Base-by-base conservation (phyloP, 139 green algal species). In the Tetradesmus obliquus region DNA sequence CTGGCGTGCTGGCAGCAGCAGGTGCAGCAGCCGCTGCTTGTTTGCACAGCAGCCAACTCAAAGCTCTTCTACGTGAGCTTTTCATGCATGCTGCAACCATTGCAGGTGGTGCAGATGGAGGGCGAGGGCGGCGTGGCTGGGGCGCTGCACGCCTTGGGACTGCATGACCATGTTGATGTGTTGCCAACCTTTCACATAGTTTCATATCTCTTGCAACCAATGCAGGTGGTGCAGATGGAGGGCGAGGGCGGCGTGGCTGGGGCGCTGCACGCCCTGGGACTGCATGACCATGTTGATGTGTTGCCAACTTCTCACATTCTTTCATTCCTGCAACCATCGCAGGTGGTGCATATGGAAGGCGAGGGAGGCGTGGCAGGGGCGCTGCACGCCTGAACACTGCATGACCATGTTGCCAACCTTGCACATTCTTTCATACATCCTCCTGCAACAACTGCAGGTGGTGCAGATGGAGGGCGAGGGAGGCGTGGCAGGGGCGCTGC, bases 401-500 rank as follows among this genome's bases (percentile, higher is more conserved):
- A 19, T 57, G n/a, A 4, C 2, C 79, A 84, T 57, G 79, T 45
- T 45, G 32, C 32, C 32, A 45, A 79, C 69, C 19, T 19, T 19
- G 19, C 17, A 19, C 69, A 79, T 79, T 17, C 19, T 19, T 19
- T 79, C 32, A 45, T 45, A 45, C 32, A 45, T 45, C 32, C 24
- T 54, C 13, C 79, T 84, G 32, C 79, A 84, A 13, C 24, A 2
- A 54, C 32, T 84, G 51, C 57, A 89, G 84, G 60, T 79, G 7
- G 53, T 89, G 3, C 90, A 96, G 84, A 96, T 96, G 94, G 93
- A 96, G 84, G 90, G 66, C 13, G 94, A 96, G 87, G 93, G 88
- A 1, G 94, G 94, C 66, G 93, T 92, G 10, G 91, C 94, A n/a
- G 94, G 93, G 53, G 94, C 93, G 1, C 84, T 96, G 53, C 94